phyloP scores from a whole-genome alignment of 2,329 filamentous ascomycete species.

The Trichophaea hybrida region DNA sequence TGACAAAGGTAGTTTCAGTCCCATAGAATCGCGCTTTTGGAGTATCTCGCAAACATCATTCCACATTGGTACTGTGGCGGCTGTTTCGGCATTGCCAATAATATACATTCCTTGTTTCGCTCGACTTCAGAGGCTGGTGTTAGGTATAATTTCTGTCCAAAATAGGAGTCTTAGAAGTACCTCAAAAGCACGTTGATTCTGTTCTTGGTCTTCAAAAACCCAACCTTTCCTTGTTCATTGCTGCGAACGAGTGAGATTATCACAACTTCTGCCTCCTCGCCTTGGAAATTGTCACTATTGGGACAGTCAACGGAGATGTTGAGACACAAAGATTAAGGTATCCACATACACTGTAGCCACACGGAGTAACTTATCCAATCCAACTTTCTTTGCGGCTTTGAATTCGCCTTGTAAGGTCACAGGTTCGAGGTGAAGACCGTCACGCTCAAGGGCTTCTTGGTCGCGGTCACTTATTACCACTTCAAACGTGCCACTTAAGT shows the following conservation, averaged over 20 bases:
- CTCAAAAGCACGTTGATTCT: slow-evolving; percentile 27
- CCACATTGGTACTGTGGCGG: slow-evolving; percentile 21
- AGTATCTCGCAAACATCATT: slow-evolving; percentile 34
- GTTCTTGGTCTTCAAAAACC: slow-evolving; percentile 30
- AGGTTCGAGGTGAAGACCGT: background rate
- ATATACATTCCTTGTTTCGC: slow-evolving; percentile 58
- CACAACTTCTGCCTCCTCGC: slow-evolving; percentile 58
- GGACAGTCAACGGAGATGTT: background rate
- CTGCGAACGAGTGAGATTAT: slow-evolving; percentile 57
- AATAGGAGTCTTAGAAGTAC: slow-evolving; percentile 5
- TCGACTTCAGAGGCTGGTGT: slow-evolving; percentile 51
- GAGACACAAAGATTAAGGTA: background rate
- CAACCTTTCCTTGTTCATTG: slow-evolving; percentile 44
- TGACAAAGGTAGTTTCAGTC: slow-evolving; percentile 39
- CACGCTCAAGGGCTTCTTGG: background rate
- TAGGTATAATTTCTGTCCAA: slow-evolving; percentile 31
- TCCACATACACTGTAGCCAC: background rate
- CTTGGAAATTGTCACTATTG: slow-evolving; percentile 47
- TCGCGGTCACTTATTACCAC: slow-evolving; percentile 24
- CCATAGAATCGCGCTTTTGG: slow-evolving; percentile 35
- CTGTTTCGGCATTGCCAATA: slow-evolving; percentile 50
- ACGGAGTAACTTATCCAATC: background rate
- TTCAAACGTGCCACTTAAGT: slow-evolving; percentile 36
- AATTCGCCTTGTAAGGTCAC: background rate
- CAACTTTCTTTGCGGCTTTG: background rate